phyloP scores from a whole-genome alignment of 495 filamentous ascomycete genomes.

The Penicillium ochrochloron region DNA sequence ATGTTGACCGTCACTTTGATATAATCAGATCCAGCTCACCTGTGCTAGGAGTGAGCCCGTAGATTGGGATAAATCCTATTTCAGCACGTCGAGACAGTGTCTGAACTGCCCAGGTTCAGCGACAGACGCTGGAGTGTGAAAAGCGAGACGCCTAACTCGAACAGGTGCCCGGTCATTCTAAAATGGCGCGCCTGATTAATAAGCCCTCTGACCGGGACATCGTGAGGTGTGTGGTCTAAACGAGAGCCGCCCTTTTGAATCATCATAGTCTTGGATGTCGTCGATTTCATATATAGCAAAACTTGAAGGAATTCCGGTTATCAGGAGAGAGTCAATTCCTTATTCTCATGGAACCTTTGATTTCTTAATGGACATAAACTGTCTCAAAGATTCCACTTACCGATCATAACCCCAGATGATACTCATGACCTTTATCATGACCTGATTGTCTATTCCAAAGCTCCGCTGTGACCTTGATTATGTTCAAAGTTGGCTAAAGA shows the following conservation, averaged over 20 bases:
- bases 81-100: not conserved
- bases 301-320: too few relatives aligned
- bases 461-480: not conserved
- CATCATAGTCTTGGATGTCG: too few relatives aligned
- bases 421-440: not conserved
- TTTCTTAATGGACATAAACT: too few relatives aligned
- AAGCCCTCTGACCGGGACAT: not conserved
- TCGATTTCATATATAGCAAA: too few relatives aligned
- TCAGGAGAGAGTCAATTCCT: too few relatives aligned
- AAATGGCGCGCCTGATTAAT: conserved; percentile 1
- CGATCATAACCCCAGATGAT: not conserved
- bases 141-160: not conserved
- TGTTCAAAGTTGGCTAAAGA: not conserved
- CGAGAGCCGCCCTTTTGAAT: not conserved
- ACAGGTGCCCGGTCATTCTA: not conserved
- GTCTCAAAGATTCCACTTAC: not conserved
- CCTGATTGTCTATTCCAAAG: not conserved
- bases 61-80: not conserved
- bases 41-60: not conserved
- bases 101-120: too few relatives aligned
- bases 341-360: too few relatives aligned
- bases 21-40: not conserved
- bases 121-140: not conserved
- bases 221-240: not conserved
- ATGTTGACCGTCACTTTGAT: not conserved